Evolutionary conservation across 495 filamentous ascomycete species (phyloP).

Genomic region (Annulohypoxylon maeteangense): DNA sequence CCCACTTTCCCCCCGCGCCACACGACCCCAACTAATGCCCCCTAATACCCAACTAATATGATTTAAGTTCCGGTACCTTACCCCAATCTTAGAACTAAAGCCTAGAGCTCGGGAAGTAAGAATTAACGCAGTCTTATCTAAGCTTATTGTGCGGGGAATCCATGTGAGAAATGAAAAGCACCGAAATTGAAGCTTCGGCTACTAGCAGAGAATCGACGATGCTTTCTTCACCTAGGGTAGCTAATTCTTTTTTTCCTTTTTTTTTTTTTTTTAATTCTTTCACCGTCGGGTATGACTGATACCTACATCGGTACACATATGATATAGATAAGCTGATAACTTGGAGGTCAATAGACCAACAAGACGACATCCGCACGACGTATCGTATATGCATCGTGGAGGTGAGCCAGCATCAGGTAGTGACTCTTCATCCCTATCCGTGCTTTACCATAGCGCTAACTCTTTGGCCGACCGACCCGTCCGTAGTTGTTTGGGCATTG

Average conservation of each 20-base stretch:
- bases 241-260: background rate
- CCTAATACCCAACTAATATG: slow-evolving; percentile 24
- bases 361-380: slow-evolving; percentile 9
- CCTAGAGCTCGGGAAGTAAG: slow-evolving; percentile 15
- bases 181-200: slow-evolving; percentile 33
- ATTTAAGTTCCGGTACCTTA: slow-evolving; percentile 30
- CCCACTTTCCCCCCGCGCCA: slow-evolving; percentile 1
- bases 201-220: slow-evolving; percentile 12
- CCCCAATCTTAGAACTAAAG: slow-evolving; percentile 17
- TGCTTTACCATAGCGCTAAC: background rate
- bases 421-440: background rate
- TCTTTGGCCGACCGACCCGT: background rate
- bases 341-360: no score
- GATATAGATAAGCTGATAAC: no score
- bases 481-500: background rate
- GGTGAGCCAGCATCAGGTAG: slow-evolving; percentile 19
- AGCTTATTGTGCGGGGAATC: slow-evolving; percentile 35
- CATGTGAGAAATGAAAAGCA: slow-evolving; percentile 34
- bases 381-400: slow-evolving; percentile 47
- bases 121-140: slow-evolving; percentile 30
- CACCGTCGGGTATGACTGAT: background rate
- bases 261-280: background rate
- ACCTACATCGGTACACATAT: background rate
- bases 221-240: background rate
- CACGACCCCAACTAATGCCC: slow-evolving; percentile 22